Conservation (phyloP, 2,329 filamentous ascomycete genomes). For the Arthrobotrys iridis region DNA sequence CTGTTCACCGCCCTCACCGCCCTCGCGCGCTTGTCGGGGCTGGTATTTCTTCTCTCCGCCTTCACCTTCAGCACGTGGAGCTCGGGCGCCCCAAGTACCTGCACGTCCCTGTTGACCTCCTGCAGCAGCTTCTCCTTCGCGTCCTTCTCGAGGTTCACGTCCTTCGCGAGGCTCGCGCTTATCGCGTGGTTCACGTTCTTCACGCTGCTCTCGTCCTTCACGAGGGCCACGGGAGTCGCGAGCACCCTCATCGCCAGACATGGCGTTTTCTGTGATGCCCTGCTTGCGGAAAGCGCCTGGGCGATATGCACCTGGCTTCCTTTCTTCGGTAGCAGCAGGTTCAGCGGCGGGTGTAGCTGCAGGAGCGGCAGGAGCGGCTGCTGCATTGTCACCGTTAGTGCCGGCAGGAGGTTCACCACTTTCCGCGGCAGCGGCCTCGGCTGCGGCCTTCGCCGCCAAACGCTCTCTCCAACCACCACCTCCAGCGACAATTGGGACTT, state of each 20-base stretch:
- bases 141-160: constrained; percentile 29
- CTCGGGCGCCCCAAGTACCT: constrained; percentile 23
- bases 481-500: constrained; percentile 45
- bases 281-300: constrained; percentile 50
- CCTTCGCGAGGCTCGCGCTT: constrained; percentile 29
- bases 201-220: constrained; percentile 34
- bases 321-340: constrained; percentile 9
- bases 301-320: constrained; percentile 15
- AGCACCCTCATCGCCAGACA: constrained; percentile 32
- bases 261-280: constrained; percentile 24
- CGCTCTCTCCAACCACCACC: constrained; percentile 57
- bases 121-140: constrained; percentile 11
- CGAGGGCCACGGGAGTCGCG: constrained; percentile 42
- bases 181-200: constrained; percentile 25
- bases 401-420: constrained; percentile 15
- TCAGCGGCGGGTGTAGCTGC: not conserved
- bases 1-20: constrained; percentile 18
- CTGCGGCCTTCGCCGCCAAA: constrained; percentile 54
- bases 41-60: constrained; percentile 15
- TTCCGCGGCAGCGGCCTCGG: constrained; percentile 41
- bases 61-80: constrained; percentile 18
- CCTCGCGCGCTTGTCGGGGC: constrained; percentile 5
- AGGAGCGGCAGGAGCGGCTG: not conserved
- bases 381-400: constrained; percentile 33
- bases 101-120: constrained; percentile 1